Evolutionary conservation across 169 alveolate species (phyloP).

Genomic region (Cryptosporidium xiaoi): DNA sequence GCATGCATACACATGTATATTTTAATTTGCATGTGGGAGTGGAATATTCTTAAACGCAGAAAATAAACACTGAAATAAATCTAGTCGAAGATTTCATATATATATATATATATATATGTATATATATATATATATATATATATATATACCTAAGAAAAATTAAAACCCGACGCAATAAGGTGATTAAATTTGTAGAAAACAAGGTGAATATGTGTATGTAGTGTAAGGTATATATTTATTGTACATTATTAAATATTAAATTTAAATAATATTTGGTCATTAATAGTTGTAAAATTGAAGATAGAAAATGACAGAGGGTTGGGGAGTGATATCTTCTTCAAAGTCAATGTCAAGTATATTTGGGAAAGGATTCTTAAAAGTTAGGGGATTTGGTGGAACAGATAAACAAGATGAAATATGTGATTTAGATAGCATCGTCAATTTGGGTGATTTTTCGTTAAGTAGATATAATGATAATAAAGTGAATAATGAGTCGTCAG

Average conservation of each 20-base stretch:
- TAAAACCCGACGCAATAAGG: too few relatives aligned
- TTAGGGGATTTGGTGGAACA: not conserved
- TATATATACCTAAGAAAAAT: not conserved
- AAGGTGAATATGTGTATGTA: too few relatives aligned
- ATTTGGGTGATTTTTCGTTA: conserved; percentile 57
- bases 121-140: conserved; percentile 26
- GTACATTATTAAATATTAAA: not conserved
- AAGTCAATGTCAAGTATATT: conserved; percentile 62
- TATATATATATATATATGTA: conserved; percentile 2
- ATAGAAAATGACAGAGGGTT: conserved; percentile 47
- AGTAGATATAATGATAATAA: not conserved
- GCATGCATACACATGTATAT: not conserved
- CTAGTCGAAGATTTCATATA: not conserved
- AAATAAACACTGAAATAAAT: not conserved
- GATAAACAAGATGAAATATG: conserved; percentile 1
- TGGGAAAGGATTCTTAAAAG: conserved; percentile 17
- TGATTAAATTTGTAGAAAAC: too few relatives aligned
- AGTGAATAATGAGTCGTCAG: not conserved
- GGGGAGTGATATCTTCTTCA: conserved; percentile 33
- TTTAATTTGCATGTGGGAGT: not conserved
- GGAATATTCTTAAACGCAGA: not conserved
- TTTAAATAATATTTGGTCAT: too few relatives aligned
- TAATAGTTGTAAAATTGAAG: not conserved
- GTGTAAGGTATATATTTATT: not conserved
- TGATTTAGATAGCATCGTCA: not conserved